Evolutionary conservation across 306 rosid genomes (phyloP).

Genomic region (Gastrolobium villosum): DNA sequence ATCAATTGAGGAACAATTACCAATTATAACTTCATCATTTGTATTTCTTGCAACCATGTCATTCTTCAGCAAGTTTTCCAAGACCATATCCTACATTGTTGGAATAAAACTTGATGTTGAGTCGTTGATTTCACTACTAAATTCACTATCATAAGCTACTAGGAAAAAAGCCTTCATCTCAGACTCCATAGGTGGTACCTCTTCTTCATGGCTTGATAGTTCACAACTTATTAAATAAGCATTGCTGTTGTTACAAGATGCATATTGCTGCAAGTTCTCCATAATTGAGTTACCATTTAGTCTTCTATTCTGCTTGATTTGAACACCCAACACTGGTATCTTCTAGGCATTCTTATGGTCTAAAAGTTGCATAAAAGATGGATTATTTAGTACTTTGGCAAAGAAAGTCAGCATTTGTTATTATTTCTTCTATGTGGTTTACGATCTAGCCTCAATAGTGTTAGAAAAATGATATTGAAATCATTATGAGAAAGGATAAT

Average conservation of each 20-base stretch:
- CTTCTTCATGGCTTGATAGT: constrained; percentile 47
- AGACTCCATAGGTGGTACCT: constrained; percentile 49
- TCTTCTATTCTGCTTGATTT: constrained; percentile 68
- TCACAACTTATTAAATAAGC: constrained; percentile 33
- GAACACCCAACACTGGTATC: constrained; percentile 46
- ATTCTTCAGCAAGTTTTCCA: constrained; percentile 65
- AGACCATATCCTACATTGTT: constrained; percentile 45
- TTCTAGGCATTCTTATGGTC: constrained; percentile 47
- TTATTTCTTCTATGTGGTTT: constrained; percentile 70
- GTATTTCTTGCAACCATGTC: constrained; percentile 57
- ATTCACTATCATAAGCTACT: constrained; percentile 50
- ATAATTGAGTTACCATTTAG: constrained; percentile 57
- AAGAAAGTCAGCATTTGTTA: constrained; percentile 68
- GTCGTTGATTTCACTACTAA: constrained; percentile 51
- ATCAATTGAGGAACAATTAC: constrained; percentile 54
- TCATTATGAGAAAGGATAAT: too few species aligned
- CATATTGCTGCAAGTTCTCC: constrained; percentile 61
- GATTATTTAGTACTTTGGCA: constrained; percentile 67
- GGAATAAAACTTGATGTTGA: constrained; percentile 40
- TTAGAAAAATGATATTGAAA: too few species aligned
- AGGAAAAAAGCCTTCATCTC: constrained; percentile 63
- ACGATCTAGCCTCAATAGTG: constrained; percentile 66
- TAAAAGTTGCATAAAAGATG: constrained; percentile 58
- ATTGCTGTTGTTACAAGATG: constrained; percentile 28
- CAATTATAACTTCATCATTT: constrained; percentile 56